These are phyloP conservation scores for Tylopilus orsonianus DNA, from an alignment of 1,284 basidiomycete species.

Conservation along the genomic window DNA sequence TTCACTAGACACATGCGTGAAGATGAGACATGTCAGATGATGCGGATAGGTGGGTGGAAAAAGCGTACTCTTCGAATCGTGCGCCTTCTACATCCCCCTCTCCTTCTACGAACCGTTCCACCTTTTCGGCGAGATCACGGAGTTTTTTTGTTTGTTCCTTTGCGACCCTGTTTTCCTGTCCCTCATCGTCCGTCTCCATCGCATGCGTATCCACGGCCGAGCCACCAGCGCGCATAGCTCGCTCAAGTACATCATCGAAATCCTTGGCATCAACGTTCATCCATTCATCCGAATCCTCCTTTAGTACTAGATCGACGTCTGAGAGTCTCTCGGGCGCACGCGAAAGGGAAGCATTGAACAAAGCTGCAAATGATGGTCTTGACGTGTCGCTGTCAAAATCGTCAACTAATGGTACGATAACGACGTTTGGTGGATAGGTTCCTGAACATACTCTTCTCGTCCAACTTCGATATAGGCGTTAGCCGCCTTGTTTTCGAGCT, in stretches of 20 bases:
- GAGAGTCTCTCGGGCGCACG: constrained; percentile 31
- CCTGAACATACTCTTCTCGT: constrained; percentile 59
- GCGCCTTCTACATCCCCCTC: constrained; percentile 87
- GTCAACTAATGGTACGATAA: constrained; percentile 4
- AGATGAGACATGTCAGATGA: constrained; percentile 6
- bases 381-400: constrained; percentile 46
- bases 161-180: constrained; percentile 48
- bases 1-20: constrained; percentile 45
- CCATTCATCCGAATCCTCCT: constrained; percentile 76
- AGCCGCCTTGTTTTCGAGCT: constrained; percentile 69
- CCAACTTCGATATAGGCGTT: constrained; percentile 63
- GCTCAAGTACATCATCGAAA: constrained; percentile 63
- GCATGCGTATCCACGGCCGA: constrained; percentile 21
- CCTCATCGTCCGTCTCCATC: constrained; percentile 45
- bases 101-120: constrained; percentile 85
- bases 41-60: constrained; percentile 1
- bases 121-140: constrained; percentile 76
- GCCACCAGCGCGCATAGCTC: constrained; percentile 26
- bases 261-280: constrained; percentile 62
- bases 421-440: background rate
- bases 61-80: constrained; percentile 80
- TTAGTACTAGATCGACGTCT: constrained; percentile 16
- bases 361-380: constrained; percentile 70
- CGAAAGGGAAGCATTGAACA: constrained; percentile 65
- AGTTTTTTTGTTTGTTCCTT: constrained; percentile 70